A percentile compares a stretch with the other conserved stretches of the same genome.
Conservation (phyloP, 2,329 filamentous ascomycete genomes). For the Sclerotiophoma versabilis region DNA sequence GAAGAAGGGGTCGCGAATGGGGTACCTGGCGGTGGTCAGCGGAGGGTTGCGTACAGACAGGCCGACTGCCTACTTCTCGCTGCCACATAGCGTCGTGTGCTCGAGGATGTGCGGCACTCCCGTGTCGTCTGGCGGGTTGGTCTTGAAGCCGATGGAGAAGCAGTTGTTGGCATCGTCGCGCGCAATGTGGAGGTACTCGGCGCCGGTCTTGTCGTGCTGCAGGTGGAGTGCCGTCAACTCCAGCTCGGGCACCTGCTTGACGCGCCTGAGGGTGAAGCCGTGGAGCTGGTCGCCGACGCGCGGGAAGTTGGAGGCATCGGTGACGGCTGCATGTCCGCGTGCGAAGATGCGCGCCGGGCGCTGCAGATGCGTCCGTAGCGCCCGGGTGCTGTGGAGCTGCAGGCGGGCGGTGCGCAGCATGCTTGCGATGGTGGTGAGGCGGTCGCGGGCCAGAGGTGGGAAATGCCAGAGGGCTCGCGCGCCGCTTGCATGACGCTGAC, state of each 20-base stretch:
- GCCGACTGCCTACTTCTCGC: slow-evolving; percentile 72
- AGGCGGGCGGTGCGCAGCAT: slow-evolving; percentile 49
- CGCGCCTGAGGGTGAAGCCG: slow-evolving; percentile 88
- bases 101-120: slow-evolving; percentile 97
- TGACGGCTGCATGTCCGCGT: slow-evolving; percentile 68
- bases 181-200: slow-evolving; percentile 94
- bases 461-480: slow-evolving; percentile 25
- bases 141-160: slow-evolving; percentile 99
- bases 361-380: slow-evolving; percentile 10
- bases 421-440: slow-evolving; percentile 9
- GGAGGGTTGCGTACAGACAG: too few species aligned
- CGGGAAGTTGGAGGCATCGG: slow-evolving; percentile 77
- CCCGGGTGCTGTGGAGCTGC: slow-evolving; percentile 34
- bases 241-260: slow-evolving; percentile 92
- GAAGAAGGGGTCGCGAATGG: slow-evolving; percentile 99
- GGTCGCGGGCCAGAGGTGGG: slow-evolving; percentile 15
- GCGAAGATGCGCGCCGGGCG: slow-evolving; percentile 21
- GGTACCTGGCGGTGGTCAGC: slow-evolving; percentile 67
- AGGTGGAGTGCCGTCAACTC: slow-evolving; percentile 90
- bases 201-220: slow-evolving; percentile 92
- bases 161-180: slow-evolving; percentile 98
- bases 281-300: slow-evolving; percentile 84
- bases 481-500: neutral
- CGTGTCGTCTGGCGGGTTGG: slow-evolving; percentile 94
- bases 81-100: slow-evolving; percentile 95